Base-by-base conservation (phyloP, 495 filamentous ascomycete genomes). In the Polyplosphaeria fusca region DNA sequence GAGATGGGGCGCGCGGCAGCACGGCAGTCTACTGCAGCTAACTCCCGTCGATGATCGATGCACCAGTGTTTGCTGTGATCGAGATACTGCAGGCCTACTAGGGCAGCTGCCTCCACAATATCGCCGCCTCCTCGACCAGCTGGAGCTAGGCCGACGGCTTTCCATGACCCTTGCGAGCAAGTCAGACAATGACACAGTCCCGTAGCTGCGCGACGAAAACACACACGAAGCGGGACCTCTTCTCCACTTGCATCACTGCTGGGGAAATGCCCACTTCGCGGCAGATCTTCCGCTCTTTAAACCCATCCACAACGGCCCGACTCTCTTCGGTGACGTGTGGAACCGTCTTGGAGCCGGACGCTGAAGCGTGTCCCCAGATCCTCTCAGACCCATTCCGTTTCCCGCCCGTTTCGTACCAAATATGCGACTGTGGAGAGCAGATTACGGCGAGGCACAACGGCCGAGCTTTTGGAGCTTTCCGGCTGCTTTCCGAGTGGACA, bases 301-400 rank as follows among this genome's bases (percentile, higher is more conserved):
- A 7, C 30, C 14, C 30, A 35, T 35, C 30, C 30, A 35, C 7
- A 35, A n/a, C n/a, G n/a, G n/a, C n/a, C 30, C 30, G 30, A 7
- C 30, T 35, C 30, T 35, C 14, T 35, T 14, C 16, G 47, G 4
- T 48, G n/a, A 32, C 14, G 30, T 28, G 23, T 11, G 46, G 46
- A 48, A 48, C 18, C 46, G 3, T 9, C 9, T 19, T 14, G 37
- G 51, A 52, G 58, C 51, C 51, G 55, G 18, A 16, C 24, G 32
- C 51, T 30, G 58, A 52, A 56, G 50, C 58, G 58, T 61, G 58
- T 52, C 26, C 45, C 27, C 45, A 24, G 27, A 7, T 23, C 54
- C 47, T 38, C 45, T 20, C 45, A 24, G 27, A 7, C 30, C 54
- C 47, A 47, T 47, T 28, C 55, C 55, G 38, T 37, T 14, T 52